Evolutionary conservation across 768 basidiomycete genomes (phyloP).

Genomic region (Boletus barrowsii): DNA sequence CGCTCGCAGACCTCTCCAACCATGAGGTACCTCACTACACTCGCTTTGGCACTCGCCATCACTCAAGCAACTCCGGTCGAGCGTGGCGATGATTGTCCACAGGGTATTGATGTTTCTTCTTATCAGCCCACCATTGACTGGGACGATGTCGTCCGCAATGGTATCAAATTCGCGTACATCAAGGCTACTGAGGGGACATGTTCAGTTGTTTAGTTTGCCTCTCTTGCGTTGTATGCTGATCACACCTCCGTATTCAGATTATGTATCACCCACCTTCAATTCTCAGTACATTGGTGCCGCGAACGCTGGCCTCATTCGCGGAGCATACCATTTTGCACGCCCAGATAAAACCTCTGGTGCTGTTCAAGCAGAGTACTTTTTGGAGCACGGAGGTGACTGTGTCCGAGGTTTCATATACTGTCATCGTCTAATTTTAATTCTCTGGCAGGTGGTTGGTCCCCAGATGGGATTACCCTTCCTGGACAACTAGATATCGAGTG

Average conservation of each 20-base stretch:
- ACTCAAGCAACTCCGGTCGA: conserved; percentile 12
- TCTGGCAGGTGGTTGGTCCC: conserved; percentile 47
- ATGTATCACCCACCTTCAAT: conserved; percentile 30
- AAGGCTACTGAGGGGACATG: conserved; percentile 66
- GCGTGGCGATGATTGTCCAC: conserved; percentile 40
- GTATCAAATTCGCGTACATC: conserved; percentile 57
- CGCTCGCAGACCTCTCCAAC: neutral
- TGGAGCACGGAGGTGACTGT: conserved; percentile 49
- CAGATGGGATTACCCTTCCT: conserved; percentile 58
- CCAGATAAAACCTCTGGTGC: conserved; percentile 54
- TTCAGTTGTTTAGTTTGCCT: conserved; percentile 21
- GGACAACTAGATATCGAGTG: conserved; percentile 65
- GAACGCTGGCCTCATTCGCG: conserved; percentile 53
- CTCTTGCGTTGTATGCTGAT: conserved; percentile 34
- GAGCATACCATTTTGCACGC: conserved; percentile 59
- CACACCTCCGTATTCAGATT: conserved; percentile 7
- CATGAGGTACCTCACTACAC: conserved; percentile 22
- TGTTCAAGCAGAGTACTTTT: conserved; percentile 56
- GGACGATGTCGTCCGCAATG: conserved; percentile 48
- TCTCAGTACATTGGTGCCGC: conserved; percentile 56
- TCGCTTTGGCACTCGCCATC: conserved; percentile 13
- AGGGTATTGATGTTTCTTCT: conserved; percentile 56
- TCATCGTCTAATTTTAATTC: conserved; percentile 17
- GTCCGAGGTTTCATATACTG: conserved; percentile 22
- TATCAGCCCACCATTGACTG: conserved; percentile 51